These are phyloP conservation scores for Teunomyces atbi DNA, from an alignment of 805 yeast species.

Conservation along the genomic window DNA sequence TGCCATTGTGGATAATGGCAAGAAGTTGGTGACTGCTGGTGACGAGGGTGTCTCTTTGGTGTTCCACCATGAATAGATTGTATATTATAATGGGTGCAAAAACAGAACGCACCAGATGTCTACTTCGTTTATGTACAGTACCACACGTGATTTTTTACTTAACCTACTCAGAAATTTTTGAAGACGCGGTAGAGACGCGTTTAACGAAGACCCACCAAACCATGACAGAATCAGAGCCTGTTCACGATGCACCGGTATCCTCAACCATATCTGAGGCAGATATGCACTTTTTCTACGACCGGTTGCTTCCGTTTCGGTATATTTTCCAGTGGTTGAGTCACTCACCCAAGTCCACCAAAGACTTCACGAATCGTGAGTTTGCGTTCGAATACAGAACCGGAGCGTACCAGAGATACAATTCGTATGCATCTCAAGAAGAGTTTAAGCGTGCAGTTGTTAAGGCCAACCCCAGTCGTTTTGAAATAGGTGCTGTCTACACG, in stretches of 20 bases:
- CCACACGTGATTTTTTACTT: not conserved
- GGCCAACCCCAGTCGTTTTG: conserved; percentile 86
- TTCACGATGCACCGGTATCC: conserved; percentile 4
- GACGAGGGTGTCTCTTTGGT: conserved; percentile 93
- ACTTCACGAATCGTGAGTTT: conserved; percentile 86
- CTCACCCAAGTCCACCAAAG: conserved; percentile 68
- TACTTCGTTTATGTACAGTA: not conserved
- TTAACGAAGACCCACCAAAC: not conserved
- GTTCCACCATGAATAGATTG: conserved; percentile 33
- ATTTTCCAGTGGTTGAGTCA: conserved; percentile 91
- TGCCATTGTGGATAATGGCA: conserved; percentile 61
- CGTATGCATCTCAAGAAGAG: conserved; percentile 64
- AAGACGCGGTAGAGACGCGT: conserved; percentile 1
- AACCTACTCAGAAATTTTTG: not conserved
- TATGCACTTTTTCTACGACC: conserved; percentile 68
- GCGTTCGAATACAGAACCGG: conserved; percentile 89
- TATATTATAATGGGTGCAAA: conserved; percentile 1
- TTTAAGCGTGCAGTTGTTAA: conserved; percentile 74
- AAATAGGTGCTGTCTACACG: conserved; percentile 88
- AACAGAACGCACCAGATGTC: not conserved
- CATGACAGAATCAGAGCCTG: not conserved
- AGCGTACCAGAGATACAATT: conserved; percentile 86
- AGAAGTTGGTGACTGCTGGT: conserved; percentile 84
- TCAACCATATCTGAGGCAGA: conserved; percentile 51
- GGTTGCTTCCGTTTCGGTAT: conserved; percentile 71